Evolutionary conservation across 1,284 basidiomycete species (phyloP).

Genomic region (Leucoagaricus sp.): DNA sequence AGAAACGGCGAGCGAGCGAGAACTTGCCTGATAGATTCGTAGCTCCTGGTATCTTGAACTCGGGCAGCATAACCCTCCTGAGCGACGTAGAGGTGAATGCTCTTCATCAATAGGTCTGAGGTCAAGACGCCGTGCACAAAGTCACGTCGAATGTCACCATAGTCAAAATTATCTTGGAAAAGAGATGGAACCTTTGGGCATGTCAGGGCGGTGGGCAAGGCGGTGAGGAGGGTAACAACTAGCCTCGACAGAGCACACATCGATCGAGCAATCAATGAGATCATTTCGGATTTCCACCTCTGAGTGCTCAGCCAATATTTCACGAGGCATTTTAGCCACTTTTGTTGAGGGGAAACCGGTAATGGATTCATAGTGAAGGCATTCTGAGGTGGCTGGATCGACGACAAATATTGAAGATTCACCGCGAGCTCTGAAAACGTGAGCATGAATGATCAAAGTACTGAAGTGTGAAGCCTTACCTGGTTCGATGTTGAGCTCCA

Average conservation of each 20-base stretch:
- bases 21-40: slow-evolving; percentile 79
- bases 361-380: slow-evolving; percentile 77
- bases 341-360: slow-evolving; percentile 64
- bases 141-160: slow-evolving; percentile 87
- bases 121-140: slow-evolving; percentile 97
- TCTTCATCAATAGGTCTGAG: slow-evolving; percentile 94
- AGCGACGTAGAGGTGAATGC: slow-evolving; percentile 87
- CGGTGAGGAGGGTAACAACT: slow-evolving; percentile 1
- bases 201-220: background rate
- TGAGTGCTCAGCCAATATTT: slow-evolving; percentile 64
- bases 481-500: slow-evolving; percentile 69
- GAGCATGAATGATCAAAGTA: slow-evolving; percentile 12
- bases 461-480: slow-evolving; percentile 46
- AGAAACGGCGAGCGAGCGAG: background rate
- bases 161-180: slow-evolving; percentile 99
- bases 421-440: slow-evolving; percentile 53
- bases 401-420: slow-evolving; percentile 77
- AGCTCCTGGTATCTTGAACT: slow-evolving; percentile 87
- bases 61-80: slow-evolving; percentile 87
- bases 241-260: slow-evolving; percentile 89
- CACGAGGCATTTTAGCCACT: slow-evolving; percentile 65
- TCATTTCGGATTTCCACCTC: slow-evolving; percentile 87
- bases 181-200: slow-evolving; percentile 80
- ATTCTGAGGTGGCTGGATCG: slow-evolving; percentile 75
- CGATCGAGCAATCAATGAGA: slow-evolving; percentile 86